Percentiles rank a stretch among this genome's conserved stretches.
Evolutionary conservation across 768 basidiomycete species (phyloP).

Genomic region (Pulveroboletus sp.): DNA sequence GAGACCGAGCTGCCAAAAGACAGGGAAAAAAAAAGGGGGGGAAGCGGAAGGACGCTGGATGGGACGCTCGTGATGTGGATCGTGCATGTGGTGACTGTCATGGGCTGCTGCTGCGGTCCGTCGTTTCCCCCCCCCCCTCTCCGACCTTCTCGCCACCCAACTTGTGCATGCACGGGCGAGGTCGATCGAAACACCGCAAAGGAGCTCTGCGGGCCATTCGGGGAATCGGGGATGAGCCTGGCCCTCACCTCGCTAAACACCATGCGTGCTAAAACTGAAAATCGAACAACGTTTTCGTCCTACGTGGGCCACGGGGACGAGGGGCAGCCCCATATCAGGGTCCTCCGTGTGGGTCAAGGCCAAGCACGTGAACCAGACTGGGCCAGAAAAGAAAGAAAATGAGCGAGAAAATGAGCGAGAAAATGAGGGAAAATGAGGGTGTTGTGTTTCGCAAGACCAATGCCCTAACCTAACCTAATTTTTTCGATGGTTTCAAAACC

Average conservation of each 20-base stretch:
- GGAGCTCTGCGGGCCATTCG: neutral
- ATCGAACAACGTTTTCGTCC: too few species aligned
- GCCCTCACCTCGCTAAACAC: slow-evolving; percentile 19
- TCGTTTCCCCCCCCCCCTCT: too few species aligned
- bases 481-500: neutral
- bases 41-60: too few species aligned
- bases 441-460: slow-evolving; percentile 1
- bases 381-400: too few species aligned
- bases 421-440: neutral
- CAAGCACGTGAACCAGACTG: neutral
- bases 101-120: neutral
- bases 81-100: neutral
- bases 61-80: too few species aligned
- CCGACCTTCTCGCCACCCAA: neutral
- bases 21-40: too few species aligned
- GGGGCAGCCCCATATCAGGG: slow-evolving; percentile 4
- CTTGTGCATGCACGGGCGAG: neutral
- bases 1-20: too few species aligned
- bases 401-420: too few species aligned
- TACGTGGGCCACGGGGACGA: too few species aligned
- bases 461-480: slow-evolving; percentile 9
- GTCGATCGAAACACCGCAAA: neutral
- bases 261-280: too few species aligned
- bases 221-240: slow-evolving; percentile 10
- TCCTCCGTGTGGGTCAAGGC: neutral